Base-by-base conservation (phyloP, 495 filamentous ascomycete genomes). In the Neurospora africana region DNA sequence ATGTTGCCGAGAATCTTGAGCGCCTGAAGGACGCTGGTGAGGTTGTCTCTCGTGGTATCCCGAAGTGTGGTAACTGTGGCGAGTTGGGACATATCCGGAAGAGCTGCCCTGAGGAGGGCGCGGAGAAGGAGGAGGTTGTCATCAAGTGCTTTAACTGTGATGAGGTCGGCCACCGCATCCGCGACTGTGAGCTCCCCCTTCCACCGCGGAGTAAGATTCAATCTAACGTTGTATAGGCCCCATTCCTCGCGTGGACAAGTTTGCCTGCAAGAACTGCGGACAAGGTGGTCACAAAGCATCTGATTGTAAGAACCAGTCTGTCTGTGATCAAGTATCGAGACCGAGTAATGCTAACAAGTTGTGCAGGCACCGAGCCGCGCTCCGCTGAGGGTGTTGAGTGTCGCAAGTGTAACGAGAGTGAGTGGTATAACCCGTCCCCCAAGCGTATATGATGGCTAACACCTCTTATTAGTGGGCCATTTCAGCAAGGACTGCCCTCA, bases 191-290 rank as follows among this genome's bases (percentile, higher is more conserved):
- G 83, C 82, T 37, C 65, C 71, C 27, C 72, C 74, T 58, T 33
- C 79, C 77, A 38, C 36, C 61, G 38, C 27, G 35, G 69, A 37
- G 15, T 43, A 44, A 75, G 17, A 74, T 74, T 6, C 68, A 70
- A 71, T 65, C 78, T 83, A 78, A 82, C 78, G 19, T 33, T 33
- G 7, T 27, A 38, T 70, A 87, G 86, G 84, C 74, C 85, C 85
- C 5, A 80, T 78, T 65, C 81, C 84, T 72, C 84, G 87, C 73
- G 81, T 84, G 27, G 85, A 88, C 78, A 86, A 83, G 71, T 88
- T 85, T 73, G 89, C 87, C 21, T 98, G 94, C 83, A 90, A 89
- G 74, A 97, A 97, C 78, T 98, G 94, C 86, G 89, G 89, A 43
- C 72, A 85, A 69, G 40, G 72, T 15, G 83, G 83, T 17, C 84